These are phyloP conservation scores for Beta macrorhiza DNA, from an alignment of 179 eudicot species.

Conservation along the genomic window DNA sequence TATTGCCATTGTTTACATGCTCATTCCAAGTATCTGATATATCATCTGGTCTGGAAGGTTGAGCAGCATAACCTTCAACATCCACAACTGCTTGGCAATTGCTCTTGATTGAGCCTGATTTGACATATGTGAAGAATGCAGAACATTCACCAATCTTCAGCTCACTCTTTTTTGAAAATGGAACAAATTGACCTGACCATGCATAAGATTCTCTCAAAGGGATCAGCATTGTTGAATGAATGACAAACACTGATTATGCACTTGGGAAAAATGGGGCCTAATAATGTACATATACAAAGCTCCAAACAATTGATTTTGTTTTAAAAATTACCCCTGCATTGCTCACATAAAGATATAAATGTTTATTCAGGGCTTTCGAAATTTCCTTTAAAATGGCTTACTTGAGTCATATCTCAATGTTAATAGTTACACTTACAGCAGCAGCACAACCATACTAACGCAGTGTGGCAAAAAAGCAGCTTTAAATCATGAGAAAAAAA, in stretches of 20 bases:
- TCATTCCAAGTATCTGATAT: constrained; percentile 31
- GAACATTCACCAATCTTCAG: constrained; percentile 89
- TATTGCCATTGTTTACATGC: constrained; percentile 27
- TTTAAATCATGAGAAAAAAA: neutral
- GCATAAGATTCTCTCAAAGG: constrained; percentile 18
- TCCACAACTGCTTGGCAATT: constrained; percentile 33
- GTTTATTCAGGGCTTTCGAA: neutral
- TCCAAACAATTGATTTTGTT: neutral
- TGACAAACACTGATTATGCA: neutral
- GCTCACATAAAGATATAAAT: neutral
- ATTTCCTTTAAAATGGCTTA: neutral
- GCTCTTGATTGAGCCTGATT: constrained; percentile 52
- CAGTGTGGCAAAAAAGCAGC: neutral
- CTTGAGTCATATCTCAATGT: neutral
- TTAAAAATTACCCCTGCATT: neutral
- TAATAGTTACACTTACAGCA: neutral
- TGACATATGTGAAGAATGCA: constrained; percentile 89
- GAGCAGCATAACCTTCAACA: constrained; percentile 35
- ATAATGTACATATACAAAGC: neutral
- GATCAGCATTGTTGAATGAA: constrained; percentile 3
- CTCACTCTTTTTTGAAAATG: constrained; percentile 46
- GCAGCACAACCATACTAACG: neutral
- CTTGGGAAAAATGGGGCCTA: neutral
- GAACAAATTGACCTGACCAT: constrained; percentile 48
- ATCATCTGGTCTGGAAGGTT: constrained; percentile 32